Percentiles rank a stretch among this genome's conserved stretches.
phyloP scores from a whole-genome alignment of 2,329 filamentous ascomycete genomes.

The Alternaria tenuissima region DNA sequence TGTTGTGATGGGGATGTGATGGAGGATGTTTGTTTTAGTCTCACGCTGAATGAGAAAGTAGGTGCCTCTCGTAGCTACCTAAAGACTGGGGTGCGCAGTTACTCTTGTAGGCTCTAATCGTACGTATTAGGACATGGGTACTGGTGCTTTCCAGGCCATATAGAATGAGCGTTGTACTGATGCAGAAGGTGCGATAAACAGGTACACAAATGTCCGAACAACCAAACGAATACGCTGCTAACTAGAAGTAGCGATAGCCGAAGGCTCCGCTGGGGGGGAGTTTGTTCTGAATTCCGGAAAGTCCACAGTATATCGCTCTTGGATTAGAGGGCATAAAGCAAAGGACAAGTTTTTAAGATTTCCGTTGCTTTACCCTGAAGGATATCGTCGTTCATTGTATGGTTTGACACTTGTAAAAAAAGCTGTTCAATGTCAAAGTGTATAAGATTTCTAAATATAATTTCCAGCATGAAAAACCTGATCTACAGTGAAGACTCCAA shows the following conservation, averaged over 20 bases:
- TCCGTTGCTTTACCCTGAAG: too few relatives aligned
- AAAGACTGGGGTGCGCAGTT: too few relatives aligned
- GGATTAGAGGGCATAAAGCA: not conserved
- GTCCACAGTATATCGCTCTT: not conserved
- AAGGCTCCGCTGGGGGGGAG: not conserved
- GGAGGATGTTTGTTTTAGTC: not conserved
- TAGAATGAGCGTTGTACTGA: not conserved
- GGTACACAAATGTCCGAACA: not conserved
- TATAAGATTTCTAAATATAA: not conserved
- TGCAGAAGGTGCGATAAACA: not conserved
- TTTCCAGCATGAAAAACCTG: not conserved
- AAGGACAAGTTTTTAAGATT: not conserved
- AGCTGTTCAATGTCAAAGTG: not conserved
- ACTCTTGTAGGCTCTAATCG: not conserved
- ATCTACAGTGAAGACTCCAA: not conserved
- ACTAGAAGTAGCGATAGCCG: accelerated
- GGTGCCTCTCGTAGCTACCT: not conserved
- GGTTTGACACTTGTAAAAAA: too few relatives aligned
- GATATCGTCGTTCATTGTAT: too few relatives aligned
- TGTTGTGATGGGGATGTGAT: not conserved
- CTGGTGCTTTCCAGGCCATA: not conserved
- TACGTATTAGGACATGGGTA: not conserved
- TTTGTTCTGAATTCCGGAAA: not conserved
- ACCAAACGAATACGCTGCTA: accelerated
- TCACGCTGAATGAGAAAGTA: not conserved